phyloP scores from a whole-genome alignment of 306 rosid species.

The Cicer pinnatifidum region DNA sequence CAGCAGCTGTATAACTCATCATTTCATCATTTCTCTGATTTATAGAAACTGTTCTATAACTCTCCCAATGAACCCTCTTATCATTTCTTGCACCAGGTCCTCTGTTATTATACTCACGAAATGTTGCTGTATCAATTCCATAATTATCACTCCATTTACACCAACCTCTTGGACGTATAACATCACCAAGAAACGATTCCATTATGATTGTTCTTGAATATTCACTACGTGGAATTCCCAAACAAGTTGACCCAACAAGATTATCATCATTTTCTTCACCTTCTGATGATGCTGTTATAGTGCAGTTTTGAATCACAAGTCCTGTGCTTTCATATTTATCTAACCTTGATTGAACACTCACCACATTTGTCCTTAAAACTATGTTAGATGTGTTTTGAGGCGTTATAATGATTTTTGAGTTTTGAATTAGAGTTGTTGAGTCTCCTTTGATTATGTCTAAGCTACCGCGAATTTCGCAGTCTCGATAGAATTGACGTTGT shows the following conservation, averaged over 20 bases:
- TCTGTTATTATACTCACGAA: conserved; percentile 36
- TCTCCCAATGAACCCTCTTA: conserved; percentile 36
- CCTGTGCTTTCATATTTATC: conserved; percentile 31
- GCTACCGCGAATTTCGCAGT: conserved; percentile 34
- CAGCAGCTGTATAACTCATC: conserved; percentile 23
- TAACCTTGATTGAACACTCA: conserved; percentile 36
- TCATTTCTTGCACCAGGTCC: conserved; percentile 39
- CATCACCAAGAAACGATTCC: conserved; percentile 48
- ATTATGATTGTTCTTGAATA: conserved; percentile 44
- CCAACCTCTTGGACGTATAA: conserved; percentile 46
- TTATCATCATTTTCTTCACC: too few relatives aligned
- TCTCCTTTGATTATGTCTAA: conserved; percentile 39
- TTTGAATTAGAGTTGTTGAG: conserved; percentile 39
- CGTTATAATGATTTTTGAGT: conserved; percentile 39
- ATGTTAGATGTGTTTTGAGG: background rate
- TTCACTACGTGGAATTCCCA: conserved; percentile 15
- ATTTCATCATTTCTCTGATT: background rate
- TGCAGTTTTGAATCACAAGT: conserved; percentile 43
- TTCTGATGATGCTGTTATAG: conserved; percentile 3
- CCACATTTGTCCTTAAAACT: background rate
- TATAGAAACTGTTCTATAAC: background rate
- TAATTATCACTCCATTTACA: conserved; percentile 36
- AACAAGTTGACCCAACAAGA: conserved; percentile 18
- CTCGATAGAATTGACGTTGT: conserved; percentile 44
- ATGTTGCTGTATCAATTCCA: conserved; percentile 40